Base-by-base conservation (phyloP, 352 stramenopile genomes). In the Phytophthora cajani region DNA sequence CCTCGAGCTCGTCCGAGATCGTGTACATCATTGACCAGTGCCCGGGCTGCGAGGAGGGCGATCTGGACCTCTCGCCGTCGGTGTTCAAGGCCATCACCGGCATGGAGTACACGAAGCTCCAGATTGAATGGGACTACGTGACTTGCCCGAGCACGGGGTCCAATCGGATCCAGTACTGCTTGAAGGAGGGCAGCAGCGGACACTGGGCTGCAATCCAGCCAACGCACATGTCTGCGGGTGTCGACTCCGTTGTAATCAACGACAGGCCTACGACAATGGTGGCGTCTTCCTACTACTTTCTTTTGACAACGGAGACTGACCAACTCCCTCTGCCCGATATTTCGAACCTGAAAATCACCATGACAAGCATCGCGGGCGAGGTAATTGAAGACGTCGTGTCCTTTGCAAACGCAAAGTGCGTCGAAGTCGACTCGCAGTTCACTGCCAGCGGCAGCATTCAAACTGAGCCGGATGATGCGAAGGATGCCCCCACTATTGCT, bases 231-330 rank as follows among this genome's bases (percentile, higher is more conserved):
- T 47, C 47, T 38, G 62, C 54, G 27, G 62, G 67, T 4, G 67
- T 74, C 5, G 44, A 62, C 2, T 66, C 44, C 32, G 67, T 74
- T 42, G 62, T 23, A 3, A 71, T 74, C 14, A 51, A 74, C 62
- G 62, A 42, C 2, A 71, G 66, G 21, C 54, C 55, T 16, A 89
- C 82, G 17, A 80, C 59, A 16, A 90, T 92, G 85, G 82, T 92
- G 4, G 69, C 78, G 40, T 92, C 82, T 44, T 81, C 81, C 4
- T 92, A 82, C 40, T 92, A 90, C 51, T 92, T 89, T 50, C 51
- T 89, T 9, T 40, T 44, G 16, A 44, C 36, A 32, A 32, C 27
- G 27, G 27, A 79, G 12, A 76, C 91, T 53, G 79, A 72, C 49
- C 65, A 82, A 9, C 27, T 32, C 27, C 27, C 36, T 44, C 36